A percentile compares a stretch with the other conserved stretches of the same genome.
Evolutionary conservation across 306 rosid genomes (phyloP).

Genomic region (Cucurbita moschata): DNA sequence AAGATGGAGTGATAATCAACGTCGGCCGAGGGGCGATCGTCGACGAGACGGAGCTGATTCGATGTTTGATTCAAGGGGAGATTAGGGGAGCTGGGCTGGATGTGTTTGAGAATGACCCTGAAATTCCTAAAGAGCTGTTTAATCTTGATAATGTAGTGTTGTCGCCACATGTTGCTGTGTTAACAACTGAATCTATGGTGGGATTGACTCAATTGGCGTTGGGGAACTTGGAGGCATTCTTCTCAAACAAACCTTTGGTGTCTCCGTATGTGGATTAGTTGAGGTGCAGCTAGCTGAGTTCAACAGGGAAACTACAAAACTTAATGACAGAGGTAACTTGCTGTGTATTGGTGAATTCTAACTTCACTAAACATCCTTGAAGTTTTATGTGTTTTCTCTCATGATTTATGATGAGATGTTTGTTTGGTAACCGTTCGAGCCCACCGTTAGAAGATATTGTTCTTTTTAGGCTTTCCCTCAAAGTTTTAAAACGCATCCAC

Average conservation of each 20-base stretch:
- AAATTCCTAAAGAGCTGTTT: conserved; percentile 22
- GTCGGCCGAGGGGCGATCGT: conserved; percentile 34
- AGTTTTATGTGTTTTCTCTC: too few species aligned
- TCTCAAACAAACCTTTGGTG: conserved; percentile 13
- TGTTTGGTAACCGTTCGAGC: too few species aligned
- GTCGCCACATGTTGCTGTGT: conserved; percentile 7
- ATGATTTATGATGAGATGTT: too few species aligned
- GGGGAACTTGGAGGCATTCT: conserved; percentile 21
- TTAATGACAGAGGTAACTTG: neutral
- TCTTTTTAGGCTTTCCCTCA: too few species aligned
- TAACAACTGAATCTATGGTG: neutral
- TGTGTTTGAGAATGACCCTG: conserved; percentile 51
- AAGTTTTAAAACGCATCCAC: too few species aligned
- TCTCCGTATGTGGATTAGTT: conserved; percentile 8
- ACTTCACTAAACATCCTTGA: too few species aligned
- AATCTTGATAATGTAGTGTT: conserved; percentile 34
- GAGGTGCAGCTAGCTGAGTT: conserved; percentile 11
- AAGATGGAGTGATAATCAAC: conserved; percentile 29
- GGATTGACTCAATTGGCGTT: neutral
- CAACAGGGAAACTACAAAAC: neutral
- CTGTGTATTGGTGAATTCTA: neutral
- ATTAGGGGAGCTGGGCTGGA: conserved; percentile 43
- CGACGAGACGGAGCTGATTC: conserved; percentile 23
- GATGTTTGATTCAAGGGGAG: conserved; percentile 12
- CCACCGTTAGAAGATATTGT: too few species aligned